Conservation (phyloP, 2,329 filamentous ascomycete species). For the Tetracladium maxilliforme region DNA sequence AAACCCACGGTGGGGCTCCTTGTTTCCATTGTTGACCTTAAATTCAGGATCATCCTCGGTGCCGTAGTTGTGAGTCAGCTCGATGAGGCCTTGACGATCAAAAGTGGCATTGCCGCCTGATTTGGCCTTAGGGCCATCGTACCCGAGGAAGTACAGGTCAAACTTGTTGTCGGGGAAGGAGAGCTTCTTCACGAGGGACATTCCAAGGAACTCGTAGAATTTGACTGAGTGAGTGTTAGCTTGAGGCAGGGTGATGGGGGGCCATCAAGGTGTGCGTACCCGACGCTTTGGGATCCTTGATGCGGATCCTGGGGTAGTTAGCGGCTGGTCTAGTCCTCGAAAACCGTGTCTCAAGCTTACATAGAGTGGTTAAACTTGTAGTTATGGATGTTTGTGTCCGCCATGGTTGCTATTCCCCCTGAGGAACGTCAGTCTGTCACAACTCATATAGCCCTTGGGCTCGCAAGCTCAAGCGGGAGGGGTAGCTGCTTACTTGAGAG, state of each 20-base stretch:
- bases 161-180: conserved; percentile 81
- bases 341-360: conserved; percentile 24
- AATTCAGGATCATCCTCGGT: conserved; percentile 75
- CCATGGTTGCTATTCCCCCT: too few relatives aligned
- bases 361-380: conserved; percentile 90
- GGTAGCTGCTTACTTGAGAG: too few relatives aligned
- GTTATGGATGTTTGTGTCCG: conserved; percentile 55
- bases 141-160: conserved; percentile 89
- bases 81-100: conserved; percentile 81
- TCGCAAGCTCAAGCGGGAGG: too few relatives aligned
- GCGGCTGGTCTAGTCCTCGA: conserved; percentile 4
- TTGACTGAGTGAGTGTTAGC: conserved; percentile 40
- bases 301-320: conserved; percentile 54
- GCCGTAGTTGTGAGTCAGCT: conserved; percentile 75
- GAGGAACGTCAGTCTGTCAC: too few relatives aligned
- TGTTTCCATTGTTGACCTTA: conserved; percentile 76
- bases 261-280: conserved; percentile 24
- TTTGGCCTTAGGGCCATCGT: conserved; percentile 62
- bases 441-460: too few relatives aligned
- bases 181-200: conserved; percentile 70
- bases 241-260: conserved; percentile 1
- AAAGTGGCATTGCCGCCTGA: conserved; percentile 57
- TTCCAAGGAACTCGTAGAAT: conserved; percentile 87
- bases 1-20: conserved; percentile 66
- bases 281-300: conserved; percentile 82